Conservation (phyloP, 2,329 filamentous ascomycete genomes). For the Sarocladium kiliense region DNA sequence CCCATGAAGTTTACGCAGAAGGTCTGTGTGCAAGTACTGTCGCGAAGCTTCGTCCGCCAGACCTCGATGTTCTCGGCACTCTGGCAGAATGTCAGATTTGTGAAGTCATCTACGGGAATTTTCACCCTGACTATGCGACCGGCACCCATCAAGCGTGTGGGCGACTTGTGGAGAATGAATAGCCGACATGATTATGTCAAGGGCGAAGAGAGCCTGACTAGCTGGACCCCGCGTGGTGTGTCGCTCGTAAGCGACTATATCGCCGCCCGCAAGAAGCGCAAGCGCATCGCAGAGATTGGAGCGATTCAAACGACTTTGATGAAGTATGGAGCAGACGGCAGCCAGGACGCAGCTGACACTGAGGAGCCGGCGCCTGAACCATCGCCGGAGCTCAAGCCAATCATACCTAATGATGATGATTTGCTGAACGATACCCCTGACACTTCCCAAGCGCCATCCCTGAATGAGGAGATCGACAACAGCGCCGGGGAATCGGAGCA, state of each 20-base stretch:
- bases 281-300: slow-evolving; percentile 74
- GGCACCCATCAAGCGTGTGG: slow-evolving; percentile 82
- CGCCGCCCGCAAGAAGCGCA: slow-evolving; percentile 64
- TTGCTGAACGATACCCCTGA: slow-evolving; percentile 54
- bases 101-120: slow-evolving; percentile 80
- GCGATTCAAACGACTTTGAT: slow-evolving; percentile 63
- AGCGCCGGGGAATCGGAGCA: slow-evolving; percentile 18
- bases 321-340: slow-evolving; percentile 47
- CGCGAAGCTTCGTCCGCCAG: slow-evolving; percentile 77
- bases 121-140: slow-evolving; percentile 85
- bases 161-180: slow-evolving; percentile 94
- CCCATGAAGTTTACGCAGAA: slow-evolving; percentile 84
- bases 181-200: slow-evolving; percentile 95
- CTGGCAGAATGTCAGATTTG: slow-evolving; percentile 78
- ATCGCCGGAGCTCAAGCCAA: slow-evolving; percentile 29
- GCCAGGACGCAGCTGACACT: slow-evolving; percentile 24
- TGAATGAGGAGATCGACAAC: slow-evolving; percentile 20
- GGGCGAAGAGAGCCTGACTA: slow-evolving; percentile 79
- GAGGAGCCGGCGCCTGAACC: slow-evolving; percentile 32
- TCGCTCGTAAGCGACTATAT: slow-evolving; percentile 89
- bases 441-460: slow-evolving; percentile 37
- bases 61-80: slow-evolving; percentile 82
- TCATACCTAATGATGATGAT: slow-evolving; percentile 50
- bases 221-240: slow-evolving; percentile 85
- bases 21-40: slow-evolving; percentile 75